Base-by-base conservation (phyloP, 2,329 filamentous ascomycete species). In the Pestalotiopsis sp. region DNA sequence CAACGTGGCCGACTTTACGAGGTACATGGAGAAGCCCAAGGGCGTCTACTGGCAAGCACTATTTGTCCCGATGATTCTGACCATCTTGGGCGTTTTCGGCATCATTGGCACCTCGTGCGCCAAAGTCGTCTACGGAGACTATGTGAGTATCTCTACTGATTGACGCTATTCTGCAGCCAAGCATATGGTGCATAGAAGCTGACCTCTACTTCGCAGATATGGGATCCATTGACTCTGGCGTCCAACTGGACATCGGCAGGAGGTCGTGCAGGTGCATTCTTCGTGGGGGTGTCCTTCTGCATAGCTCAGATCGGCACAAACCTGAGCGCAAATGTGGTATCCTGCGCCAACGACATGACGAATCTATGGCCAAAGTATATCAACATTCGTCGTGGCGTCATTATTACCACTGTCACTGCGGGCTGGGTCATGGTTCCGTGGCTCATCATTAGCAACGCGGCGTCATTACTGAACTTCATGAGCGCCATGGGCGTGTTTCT, bases 401-500 rank as follows among this genome's bases (percentile, higher is more conserved):
- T 89, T 39, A 78, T 89, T 57, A 84, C 85, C 4, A 85, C 86
- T 1, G 64, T 89, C 3, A 75, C 88, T 22, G 80, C 78, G 0
- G 85, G 84, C 24, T 90, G 88, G 87, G 82, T 83, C 2, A 81
- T 91, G 39, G 87, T 89, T 1, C 88, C 88, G 1, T 91, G 89
- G 89, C 90, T 90, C 78, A 91, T 91, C 67, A 79, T 91, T 20
- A 81, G 77, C 40, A 88, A 85, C 0, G 89, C 89, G 2, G 75
- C 78, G 2, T 88, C 84, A 1, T 88, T 91, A 71, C 78, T 91
- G 3, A 84, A 85, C 57, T 92, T 92, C 78, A 90, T 93, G 85
- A 83, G 85, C 57, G 89, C 89, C 0, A 75, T 81, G 68, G 73
- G 79, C 60, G 83, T 91, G 52, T 92, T 92, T 77, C 80, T 92